A percentile compares a stretch with the other conserved stretches of the same genome.
These are phyloP conservation scores for Spiraea crenata DNA, from an alignment of 331 rosid genomes.

Conservation along the genomic window DNA sequence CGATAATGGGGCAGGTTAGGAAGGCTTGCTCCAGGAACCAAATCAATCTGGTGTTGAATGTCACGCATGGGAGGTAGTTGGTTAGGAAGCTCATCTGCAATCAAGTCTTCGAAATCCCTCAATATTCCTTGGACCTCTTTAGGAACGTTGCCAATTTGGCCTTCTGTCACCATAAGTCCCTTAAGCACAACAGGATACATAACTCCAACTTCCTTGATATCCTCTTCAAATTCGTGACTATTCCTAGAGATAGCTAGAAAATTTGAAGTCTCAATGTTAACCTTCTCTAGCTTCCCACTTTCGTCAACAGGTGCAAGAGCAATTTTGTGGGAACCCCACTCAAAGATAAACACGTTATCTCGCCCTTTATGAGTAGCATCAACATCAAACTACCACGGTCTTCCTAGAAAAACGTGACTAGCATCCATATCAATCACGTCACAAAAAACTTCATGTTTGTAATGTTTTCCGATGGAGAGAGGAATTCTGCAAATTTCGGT, in stretches of 20 bases:
- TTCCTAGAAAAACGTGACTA: neutral
- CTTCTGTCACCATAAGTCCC: neutral
- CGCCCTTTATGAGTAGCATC: neutral
- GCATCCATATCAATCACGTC: neutral
- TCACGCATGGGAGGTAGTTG: neutral
- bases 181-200: neutral
- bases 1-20: neutral
- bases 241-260: neutral
- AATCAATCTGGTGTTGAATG: neutral
- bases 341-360: neutral
- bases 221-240: neutral
- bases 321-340: neutral
- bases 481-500: neutral
- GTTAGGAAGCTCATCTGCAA: neutral
- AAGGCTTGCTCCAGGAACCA: neutral
- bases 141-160: neutral
- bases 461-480: neutral
- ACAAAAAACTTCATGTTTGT: neutral
- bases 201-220: neutral
- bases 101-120: neutral
- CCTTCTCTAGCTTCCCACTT: neutral
- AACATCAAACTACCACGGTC: neutral
- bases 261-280: neutral
- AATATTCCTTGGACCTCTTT: neutral
- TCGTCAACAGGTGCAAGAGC: neutral